A percentile compares a stretch with the other conserved stretches of the same genome.
These are phyloP conservation scores for Cystobasidiaceae sp. DNA, from an alignment of 1,284 basidiomycete genomes.

Conservation along the genomic window DNA sequence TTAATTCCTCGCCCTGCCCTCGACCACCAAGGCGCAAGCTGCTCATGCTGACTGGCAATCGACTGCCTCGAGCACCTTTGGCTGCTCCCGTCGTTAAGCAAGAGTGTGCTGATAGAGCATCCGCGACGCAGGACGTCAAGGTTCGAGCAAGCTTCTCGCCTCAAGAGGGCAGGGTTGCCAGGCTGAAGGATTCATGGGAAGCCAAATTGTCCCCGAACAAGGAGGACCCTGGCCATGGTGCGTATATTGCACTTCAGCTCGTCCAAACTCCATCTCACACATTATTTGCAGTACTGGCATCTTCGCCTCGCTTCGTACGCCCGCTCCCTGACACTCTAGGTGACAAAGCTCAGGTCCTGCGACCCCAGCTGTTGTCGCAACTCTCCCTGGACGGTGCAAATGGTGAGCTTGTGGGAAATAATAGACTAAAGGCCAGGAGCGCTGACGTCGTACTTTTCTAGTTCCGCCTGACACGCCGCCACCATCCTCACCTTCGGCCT, in stretches of 20 bases:
- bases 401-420: not conserved
- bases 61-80: constrained; percentile 21
- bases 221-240: not conserved
- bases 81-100: constrained; percentile 5
- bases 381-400: constrained; percentile 1
- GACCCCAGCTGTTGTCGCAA: constrained; percentile 2
- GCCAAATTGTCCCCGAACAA: constrained; percentile 26
- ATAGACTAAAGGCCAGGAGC: not conserved
- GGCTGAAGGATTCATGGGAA: constrained; percentile 26
- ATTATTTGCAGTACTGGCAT: not conserved
- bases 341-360: not conserved
- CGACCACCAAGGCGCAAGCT: constrained; percentile 29
- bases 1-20: constrained; percentile 27
- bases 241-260: too few relatives aligned
- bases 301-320: constrained; percentile 26
- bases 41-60: constrained; percentile 28
- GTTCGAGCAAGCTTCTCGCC: constrained; percentile 16
- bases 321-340: constrained; percentile 6
- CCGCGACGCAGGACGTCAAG: too few relatives aligned
- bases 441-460: not conserved
- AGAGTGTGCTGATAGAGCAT: not conserved
- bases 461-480: constrained; percentile 29
- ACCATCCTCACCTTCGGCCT: constrained; percentile 27
- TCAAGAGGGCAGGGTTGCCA: constrained; percentile 11
- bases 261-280: too few relatives aligned